Conservation (phyloP, 345 rosid genomes). For the Salix caprea region DNA sequence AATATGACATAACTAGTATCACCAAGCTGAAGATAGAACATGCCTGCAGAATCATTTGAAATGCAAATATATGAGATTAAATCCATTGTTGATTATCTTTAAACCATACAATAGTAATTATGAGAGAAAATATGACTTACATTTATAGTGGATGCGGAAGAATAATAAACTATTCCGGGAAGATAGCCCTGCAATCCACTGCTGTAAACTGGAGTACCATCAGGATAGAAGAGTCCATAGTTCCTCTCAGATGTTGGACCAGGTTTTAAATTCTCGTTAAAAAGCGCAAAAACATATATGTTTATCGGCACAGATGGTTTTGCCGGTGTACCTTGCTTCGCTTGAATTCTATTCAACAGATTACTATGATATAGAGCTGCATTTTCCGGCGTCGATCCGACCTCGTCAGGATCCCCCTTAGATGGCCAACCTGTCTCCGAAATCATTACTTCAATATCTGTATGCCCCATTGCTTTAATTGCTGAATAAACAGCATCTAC, state of each 20-base stretch:
- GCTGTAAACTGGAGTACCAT: constrained; percentile 76
- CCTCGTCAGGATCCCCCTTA: constrained; percentile 64
- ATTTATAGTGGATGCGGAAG: constrained; percentile 36
- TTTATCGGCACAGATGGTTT: constrained; percentile 66
- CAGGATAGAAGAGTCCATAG: constrained; percentile 77
- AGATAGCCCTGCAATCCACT: constrained; percentile 62
- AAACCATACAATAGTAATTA: background rate
- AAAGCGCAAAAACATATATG: constrained; percentile 75
- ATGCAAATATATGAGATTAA: constrained; percentile 11
- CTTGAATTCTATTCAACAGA: constrained; percentile 43
- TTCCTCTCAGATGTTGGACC: constrained; percentile 91
- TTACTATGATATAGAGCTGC: constrained; percentile 74
- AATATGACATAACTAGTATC: constrained; percentile 22
- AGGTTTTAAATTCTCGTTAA: constrained; percentile 81
- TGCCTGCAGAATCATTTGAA: constrained; percentile 34
- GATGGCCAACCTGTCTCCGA: constrained; percentile 99
- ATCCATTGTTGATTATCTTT: background rate
- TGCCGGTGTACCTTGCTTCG: constrained; percentile 70
- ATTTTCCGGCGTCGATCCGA: constrained; percentile 71
- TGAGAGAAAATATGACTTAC: constrained; percentile 29
- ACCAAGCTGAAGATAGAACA: constrained; percentile 28
- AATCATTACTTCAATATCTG: constrained; percentile 53
- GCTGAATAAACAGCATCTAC: constrained; percentile 85
- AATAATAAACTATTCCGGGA: constrained; percentile 39
- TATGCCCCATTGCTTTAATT: constrained; percentile 66